Conservation (phyloP, 306 rosid genomes). For the Lathyrus tuberosus region DNA sequence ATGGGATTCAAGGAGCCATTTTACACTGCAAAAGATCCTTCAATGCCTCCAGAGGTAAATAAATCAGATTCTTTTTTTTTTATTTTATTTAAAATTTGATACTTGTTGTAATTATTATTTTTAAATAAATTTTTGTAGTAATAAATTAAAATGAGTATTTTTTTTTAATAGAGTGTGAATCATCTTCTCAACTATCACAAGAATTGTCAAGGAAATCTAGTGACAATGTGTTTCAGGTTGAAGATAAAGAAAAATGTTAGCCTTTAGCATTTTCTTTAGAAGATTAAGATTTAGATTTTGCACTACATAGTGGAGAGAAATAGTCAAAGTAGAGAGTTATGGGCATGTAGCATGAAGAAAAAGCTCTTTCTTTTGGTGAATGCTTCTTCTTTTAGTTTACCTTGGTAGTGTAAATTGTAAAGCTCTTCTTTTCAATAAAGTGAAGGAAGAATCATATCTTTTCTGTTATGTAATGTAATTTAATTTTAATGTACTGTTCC, state of each 20-base stretch:
- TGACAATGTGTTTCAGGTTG: conserved; percentile 36
- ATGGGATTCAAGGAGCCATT: conserved; percentile 95
- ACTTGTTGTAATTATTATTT: background rate
- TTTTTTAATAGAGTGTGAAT: conserved; percentile 58
- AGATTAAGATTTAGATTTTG: conserved; percentile 18
- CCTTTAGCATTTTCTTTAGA: background rate
- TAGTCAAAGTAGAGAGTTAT: conserved; percentile 27
- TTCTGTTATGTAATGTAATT: background rate
- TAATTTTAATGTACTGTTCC: conserved; percentile 18
- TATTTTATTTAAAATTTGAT: background rate
- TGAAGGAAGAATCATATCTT: conserved; percentile 49
- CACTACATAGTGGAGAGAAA: conserved; percentile 18
- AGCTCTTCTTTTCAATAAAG: conserved; percentile 52
- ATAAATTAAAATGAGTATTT: background rate
- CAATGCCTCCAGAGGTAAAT: conserved; percentile 76
- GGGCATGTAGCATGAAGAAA: conserved; percentile 28
- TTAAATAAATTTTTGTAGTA: background rate
- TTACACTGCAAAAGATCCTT: conserved; percentile 95
- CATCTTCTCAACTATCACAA: conserved; percentile 57
- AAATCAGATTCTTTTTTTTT: background rate
- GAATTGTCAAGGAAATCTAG: conserved; percentile 49
- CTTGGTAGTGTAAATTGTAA: conserved; percentile 46
- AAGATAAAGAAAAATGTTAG: conserved; percentile 3
- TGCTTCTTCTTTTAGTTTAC: conserved; percentile 10
- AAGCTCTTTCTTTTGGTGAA: conserved; percentile 31